Conservation (phyloP, 164 flowering plant genomes). For the Kalanchoe fedtschenkoi region DNA sequence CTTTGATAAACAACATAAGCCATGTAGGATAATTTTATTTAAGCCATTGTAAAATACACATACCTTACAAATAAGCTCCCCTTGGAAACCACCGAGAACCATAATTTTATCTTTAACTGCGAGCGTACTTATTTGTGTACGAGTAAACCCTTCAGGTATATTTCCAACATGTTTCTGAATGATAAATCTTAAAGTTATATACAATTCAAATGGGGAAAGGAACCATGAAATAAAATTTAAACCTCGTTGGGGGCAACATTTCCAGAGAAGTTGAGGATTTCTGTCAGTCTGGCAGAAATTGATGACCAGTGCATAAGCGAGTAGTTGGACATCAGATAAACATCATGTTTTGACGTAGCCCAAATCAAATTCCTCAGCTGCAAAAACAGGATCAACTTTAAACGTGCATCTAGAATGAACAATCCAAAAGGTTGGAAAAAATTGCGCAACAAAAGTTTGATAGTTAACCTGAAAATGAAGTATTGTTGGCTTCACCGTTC, state of each 20-base stretch:
- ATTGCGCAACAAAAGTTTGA: background rate
- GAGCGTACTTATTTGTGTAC: slow-evolving; percentile 63
- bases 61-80: slow-evolving; percentile 77
- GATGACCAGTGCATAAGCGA: slow-evolving; percentile 54
- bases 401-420: background rate
- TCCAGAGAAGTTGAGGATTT: slow-evolving; percentile 38
- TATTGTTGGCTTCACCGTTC: slow-evolving; percentile 63
- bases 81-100: slow-evolving; percentile 88
- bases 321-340: slow-evolving; percentile 37
- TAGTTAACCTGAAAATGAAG: slow-evolving; percentile 62
- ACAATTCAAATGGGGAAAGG: background rate
- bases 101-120: slow-evolving; percentile 56
- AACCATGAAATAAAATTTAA: background rate
- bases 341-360: slow-evolving; percentile 57
- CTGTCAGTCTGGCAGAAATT: slow-evolving; percentile 21
- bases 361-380: slow-evolving; percentile 58
- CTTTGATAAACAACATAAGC: background rate
- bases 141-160: slow-evolving; percentile 56
- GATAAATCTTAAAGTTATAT: background rate
- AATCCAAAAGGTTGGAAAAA: background rate
- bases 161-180: slow-evolving; percentile 54
- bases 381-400: slow-evolving; percentile 7
- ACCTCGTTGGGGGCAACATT: slow-evolving; percentile 45
- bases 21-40: background rate
- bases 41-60: slow-evolving; percentile 1